phyloP scores from a whole-genome alignment of 2,329 filamentous ascomycete species.

The Trichoderma harzianum region DNA sequence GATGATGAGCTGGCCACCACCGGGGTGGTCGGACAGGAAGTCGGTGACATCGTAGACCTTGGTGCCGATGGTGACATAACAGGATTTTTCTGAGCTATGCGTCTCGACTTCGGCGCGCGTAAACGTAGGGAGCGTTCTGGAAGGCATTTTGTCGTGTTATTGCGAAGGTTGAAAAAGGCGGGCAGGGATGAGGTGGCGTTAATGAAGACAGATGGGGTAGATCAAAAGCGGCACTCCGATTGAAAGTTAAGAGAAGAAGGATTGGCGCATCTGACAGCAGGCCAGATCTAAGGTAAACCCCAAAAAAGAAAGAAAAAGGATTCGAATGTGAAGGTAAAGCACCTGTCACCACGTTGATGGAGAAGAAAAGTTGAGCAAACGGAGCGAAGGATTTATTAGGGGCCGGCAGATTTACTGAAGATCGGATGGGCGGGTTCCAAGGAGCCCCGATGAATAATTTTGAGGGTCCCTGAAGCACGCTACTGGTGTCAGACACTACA shows the following conservation, averaged over 20 bases:
- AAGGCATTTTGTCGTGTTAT: conserved; percentile 59
- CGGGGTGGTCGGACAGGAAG: conserved; percentile 87
- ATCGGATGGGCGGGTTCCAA: conserved; percentile 10
- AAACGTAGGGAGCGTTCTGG: conserved; percentile 77
- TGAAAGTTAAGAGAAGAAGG: neutral
- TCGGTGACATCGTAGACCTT: conserved; percentile 95
- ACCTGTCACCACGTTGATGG: neutral
- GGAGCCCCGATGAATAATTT: conserved; percentile 19
- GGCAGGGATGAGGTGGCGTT: conserved; percentile 13
- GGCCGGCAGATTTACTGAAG: conserved; percentile 1
- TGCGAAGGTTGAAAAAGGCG: conserved; percentile 5
- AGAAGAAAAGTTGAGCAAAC: neutral
- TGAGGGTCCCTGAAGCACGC: conserved; percentile 25
- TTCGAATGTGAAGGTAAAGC: neutral
- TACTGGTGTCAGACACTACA: neutral
- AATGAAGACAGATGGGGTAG: conserved; percentile 16
- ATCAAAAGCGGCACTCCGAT: neutral
- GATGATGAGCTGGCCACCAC: conserved; percentile 81
- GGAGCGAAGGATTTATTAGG: conserved; percentile 9
- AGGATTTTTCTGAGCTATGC: conserved; percentile 77
- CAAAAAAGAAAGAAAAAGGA: neutral
- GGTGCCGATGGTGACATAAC: conserved; percentile 85
- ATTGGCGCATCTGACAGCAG: neutral
- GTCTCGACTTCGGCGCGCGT: conserved; percentile 74
- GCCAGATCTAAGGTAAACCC: neutral